These are phyloP conservation scores for Eucalyptus guilfoylei DNA, from an alignment of 345 rosid genomes.

Conservation along the genomic window DNA sequence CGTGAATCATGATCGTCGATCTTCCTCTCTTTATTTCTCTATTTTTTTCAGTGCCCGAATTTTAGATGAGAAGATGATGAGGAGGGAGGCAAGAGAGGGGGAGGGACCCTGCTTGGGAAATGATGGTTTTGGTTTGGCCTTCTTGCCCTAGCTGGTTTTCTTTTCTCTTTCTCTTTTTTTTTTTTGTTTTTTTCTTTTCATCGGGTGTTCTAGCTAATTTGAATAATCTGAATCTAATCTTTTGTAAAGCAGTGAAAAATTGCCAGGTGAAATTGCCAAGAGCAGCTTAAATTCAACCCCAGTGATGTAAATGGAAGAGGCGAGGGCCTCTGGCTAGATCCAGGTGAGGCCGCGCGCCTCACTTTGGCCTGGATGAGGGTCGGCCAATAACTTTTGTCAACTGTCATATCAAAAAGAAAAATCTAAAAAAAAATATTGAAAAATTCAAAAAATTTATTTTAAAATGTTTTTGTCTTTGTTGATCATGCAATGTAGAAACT, in stretches of 20 bases:
- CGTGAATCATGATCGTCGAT: not conserved
- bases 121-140: not conserved
- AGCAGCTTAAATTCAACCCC: not conserved
- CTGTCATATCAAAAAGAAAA: fast-evolving
- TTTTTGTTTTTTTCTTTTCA: not conserved
- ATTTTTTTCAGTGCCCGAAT: not conserved
- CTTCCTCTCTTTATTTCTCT: not conserved
- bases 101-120: not conserved
- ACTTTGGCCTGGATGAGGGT: fast-evolving
- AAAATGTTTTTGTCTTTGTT: too few relatives aligned
- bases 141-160: not conserved
- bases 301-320: not conserved
- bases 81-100: not conserved
- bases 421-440: too few relatives aligned
- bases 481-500: fast-evolving
- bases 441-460: too few relatives aligned
- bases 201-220: not conserved
- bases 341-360: fast-evolving
- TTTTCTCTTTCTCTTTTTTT: not conserved
- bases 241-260: not conserved
- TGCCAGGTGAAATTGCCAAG: not conserved
- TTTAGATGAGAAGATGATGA: not conserved
- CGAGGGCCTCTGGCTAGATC: too few relatives aligned
- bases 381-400: too few relatives aligned
- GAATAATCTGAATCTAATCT: not conserved